Conservation (phyloP, 805 yeast species). For the Pichia paraexigua region DNA sequence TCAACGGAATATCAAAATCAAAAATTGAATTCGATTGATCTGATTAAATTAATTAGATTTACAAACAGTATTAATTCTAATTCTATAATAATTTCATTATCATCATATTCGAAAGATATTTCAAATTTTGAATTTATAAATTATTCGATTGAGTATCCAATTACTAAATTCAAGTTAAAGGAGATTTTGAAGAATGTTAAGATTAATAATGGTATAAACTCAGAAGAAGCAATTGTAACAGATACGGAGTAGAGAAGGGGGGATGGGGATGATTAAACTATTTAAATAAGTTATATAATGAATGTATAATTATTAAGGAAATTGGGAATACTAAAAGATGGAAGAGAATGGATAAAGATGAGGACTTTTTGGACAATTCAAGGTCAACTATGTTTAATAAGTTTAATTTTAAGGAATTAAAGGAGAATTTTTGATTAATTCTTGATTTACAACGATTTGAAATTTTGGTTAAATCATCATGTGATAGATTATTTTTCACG, state of each 20-base stretch:
- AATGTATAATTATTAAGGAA: not conserved
- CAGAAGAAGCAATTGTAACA: slow-evolving; percentile 28
- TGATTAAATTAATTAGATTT: slow-evolving; percentile 63
- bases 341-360: not conserved
- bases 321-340: not conserved
- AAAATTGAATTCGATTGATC: slow-evolving; percentile 64
- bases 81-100: slow-evolving; percentile 71
- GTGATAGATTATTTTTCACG: slow-evolving; percentile 21
- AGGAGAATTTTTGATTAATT: slow-evolving; percentile 34
- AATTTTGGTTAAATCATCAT: slow-evolving; percentile 6
- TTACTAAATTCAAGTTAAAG: slow-evolving; percentile 29
- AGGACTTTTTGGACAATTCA: not conserved
- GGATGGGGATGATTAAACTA: no score
- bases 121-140: slow-evolving; percentile 46
- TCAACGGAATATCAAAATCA: slow-evolving; percentile 61
- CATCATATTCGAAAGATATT: slow-evolving; percentile 68
- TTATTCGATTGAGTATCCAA: slow-evolving; percentile 70
- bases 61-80: slow-evolving; percentile 71
- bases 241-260: slow-evolving; percentile 23
- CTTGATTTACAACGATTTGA: slow-evolving; percentile 26
- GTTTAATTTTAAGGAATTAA: slow-evolving; percentile 34
- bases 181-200: slow-evolving; percentile 23
- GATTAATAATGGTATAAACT: slow-evolving; percentile 12
- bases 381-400: slow-evolving; percentile 14
- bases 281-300: not conserved